phyloP scores from a whole-genome alignment of 352 stramenopile species.

The Phytophthora constricta region DNA sequence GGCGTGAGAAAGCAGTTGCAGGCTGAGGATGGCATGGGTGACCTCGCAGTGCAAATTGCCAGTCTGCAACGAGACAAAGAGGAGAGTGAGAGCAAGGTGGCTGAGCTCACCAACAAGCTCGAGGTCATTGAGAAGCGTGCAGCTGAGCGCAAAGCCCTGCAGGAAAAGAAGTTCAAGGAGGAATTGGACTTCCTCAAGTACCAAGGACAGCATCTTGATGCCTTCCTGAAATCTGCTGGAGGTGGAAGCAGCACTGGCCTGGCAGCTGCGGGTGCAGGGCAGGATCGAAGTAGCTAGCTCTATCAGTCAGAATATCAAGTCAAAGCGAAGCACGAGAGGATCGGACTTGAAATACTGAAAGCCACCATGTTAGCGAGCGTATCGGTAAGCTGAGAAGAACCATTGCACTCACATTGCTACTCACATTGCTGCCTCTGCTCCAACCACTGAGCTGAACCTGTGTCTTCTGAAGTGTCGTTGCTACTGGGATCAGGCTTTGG shows the following conservation, averaged over 20 bases:
- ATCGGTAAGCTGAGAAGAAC: background rate
- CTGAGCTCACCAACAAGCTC: slow-evolving; percentile 91
- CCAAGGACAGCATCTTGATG: slow-evolving; percentile 94
- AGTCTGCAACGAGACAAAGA: slow-evolving; percentile 65
- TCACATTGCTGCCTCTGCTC: background rate
- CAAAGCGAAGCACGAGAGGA: background rate
- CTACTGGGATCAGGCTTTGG: slow-evolving; percentile 3
- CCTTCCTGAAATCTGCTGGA: slow-evolving; percentile 92
- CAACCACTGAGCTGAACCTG: slow-evolving; percentile 1
- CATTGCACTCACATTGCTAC: background rate
- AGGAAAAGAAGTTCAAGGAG: slow-evolving; percentile 95
- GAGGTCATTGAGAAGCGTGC: slow-evolving; percentile 94
- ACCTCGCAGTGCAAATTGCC: slow-evolving; percentile 75
- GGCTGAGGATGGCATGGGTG: slow-evolving; percentile 92
- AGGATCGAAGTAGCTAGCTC: slow-evolving; percentile 15
- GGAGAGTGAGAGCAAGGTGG: slow-evolving; percentile 82
- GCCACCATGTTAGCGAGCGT: too few species aligned
- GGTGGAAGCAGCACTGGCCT: slow-evolving; percentile 44
- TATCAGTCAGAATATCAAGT: background rate
- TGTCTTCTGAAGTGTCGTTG: slow-evolving; percentile 6
- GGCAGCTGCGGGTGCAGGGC: background rate
- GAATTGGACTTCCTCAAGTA: slow-evolving; percentile 96
- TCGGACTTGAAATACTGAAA: too few species aligned
- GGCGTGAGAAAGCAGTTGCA: slow-evolving; percentile 94
- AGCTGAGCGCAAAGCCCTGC: slow-evolving; percentile 85